A percentile compares a stretch with the other conserved stretches of the same genome.
Evolutionary conservation across 768 basidiomycete genomes (phyloP).

Genomic region (Calocybe cyanea): DNA sequence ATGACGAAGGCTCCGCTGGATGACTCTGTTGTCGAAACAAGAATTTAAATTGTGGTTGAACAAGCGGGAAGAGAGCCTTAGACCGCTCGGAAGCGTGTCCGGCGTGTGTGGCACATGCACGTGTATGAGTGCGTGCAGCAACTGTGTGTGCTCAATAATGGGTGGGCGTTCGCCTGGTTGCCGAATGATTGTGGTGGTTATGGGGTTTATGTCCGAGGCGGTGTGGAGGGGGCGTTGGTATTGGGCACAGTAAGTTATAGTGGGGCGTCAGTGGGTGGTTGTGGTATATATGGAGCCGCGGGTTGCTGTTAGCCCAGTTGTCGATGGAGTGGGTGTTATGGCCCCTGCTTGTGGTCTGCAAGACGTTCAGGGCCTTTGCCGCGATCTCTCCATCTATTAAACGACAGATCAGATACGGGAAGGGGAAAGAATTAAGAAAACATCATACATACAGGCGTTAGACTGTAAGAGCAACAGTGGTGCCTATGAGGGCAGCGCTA

Average conservation of each 20-base stretch:
- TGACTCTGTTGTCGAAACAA: not conserved
- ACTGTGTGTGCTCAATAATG: conserved; percentile 32
- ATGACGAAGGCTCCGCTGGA: conserved; percentile 23
- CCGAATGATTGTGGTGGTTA: conserved; percentile 18
- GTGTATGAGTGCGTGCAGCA: conserved; percentile 19
- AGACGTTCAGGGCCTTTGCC: not conserved
- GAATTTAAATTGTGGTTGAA: conserved; percentile 43
- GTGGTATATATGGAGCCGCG: conserved; percentile 39
- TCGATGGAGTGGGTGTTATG: conserved; percentile 41
- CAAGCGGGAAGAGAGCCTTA: conserved; percentile 22
- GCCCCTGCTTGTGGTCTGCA: not conserved
- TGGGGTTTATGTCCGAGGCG: conserved; percentile 36
- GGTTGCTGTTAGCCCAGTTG: conserved; percentile 64
- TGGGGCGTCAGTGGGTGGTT: conserved; percentile 20
- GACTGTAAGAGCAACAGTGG: not conserved
- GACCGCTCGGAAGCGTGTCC: conserved; percentile 22
- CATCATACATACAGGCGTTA: not conserved
- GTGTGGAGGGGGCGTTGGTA: conserved; percentile 28
- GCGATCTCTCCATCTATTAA: not conserved
- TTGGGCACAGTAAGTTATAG: conserved; percentile 6
- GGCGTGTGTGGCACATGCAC: conserved; percentile 16
- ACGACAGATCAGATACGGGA: not conserved
- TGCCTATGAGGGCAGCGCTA: conserved; percentile 52
- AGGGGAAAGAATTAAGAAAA: not conserved
- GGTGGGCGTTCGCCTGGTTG: conserved; percentile 28